Evolutionary conservation across 306 rosid species (phyloP).

Genomic region (Quercus dentata): DNA sequence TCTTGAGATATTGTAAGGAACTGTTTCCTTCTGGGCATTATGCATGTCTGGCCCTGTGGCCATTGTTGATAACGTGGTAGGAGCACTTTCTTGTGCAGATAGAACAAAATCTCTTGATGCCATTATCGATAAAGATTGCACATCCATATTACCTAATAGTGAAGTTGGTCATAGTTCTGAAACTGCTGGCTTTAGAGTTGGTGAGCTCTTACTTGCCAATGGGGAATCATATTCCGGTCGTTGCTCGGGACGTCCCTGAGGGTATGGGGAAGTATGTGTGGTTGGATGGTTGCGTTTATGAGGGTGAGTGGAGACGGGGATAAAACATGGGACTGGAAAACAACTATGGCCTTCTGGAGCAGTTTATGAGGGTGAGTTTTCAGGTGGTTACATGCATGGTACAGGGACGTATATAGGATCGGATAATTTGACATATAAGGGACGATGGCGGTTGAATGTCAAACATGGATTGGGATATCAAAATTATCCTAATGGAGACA

Average conservation of each 20-base stretch:
- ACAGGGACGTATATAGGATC: constrained; percentile 66
- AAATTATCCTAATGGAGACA: constrained; percentile 84
- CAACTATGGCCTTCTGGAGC: constrained; percentile 69
- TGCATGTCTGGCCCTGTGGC: constrained; percentile 99
- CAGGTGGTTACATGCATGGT: constrained; percentile 91
- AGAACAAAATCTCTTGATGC: constrained; percentile 79
- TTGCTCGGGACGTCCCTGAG: constrained; percentile 80
- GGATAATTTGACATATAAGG: constrained; percentile 64
- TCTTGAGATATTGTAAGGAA: constrained; percentile 40
- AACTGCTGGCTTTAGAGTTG: constrained; percentile 61
- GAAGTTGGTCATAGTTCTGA: constrained; percentile 56
- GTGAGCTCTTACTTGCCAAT: constrained; percentile 62
- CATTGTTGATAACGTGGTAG: constrained; percentile 54
- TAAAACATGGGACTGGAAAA: constrained; percentile 83
- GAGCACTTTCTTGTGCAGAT: constrained; percentile 54
- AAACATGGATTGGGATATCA: constrained; percentile 94
- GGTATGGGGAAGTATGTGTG: constrained; percentile 82
- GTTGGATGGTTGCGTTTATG: constrained; percentile 86
- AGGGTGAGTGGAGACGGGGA: constrained; percentile 97
- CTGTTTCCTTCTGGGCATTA: constrained; percentile 50
- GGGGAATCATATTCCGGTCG: constrained; percentile 72
- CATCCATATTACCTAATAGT: constrained; percentile 41
- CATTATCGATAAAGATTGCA: constrained; percentile 34
- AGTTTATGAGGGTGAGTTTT: constrained; percentile 79
- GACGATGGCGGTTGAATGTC: constrained; percentile 88